Conservation (phyloP, 495 filamentous ascomycete genomes). For the Penicillium antarcticum region DNA sequence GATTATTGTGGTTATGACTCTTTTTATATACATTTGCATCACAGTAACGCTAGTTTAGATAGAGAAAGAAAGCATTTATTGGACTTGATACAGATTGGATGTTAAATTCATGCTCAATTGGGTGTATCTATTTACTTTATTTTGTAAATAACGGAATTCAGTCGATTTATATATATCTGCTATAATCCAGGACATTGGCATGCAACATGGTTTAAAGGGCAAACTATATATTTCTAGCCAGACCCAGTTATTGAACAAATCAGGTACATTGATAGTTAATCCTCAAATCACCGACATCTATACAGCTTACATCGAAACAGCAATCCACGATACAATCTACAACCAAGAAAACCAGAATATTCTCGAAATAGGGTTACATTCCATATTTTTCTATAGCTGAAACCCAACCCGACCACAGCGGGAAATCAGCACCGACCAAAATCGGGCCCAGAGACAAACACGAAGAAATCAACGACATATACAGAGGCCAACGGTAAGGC, state of each 20-base stretch:
- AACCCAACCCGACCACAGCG: conserved; percentile 5
- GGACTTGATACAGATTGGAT: background rate
- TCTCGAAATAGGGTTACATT: conserved; percentile 12
- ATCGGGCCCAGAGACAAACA: conserved; percentile 24
- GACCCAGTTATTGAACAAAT: too few relatives aligned
- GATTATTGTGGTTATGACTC: background rate
- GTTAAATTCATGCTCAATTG: background rate
- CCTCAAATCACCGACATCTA: background rate
- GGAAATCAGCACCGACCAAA: conserved; percentile 20
- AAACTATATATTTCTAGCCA: background rate
- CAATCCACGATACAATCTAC: background rate
- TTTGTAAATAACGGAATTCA: too few relatives aligned
- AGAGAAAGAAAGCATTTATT: too few relatives aligned
- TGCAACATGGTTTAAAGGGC: background rate
- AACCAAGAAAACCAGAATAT: background rate
- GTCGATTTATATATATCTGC: too few relatives aligned
- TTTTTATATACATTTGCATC: background rate
- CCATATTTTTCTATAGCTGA: conserved; percentile 7
- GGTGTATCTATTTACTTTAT: too few relatives aligned
- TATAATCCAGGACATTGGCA: too few relatives aligned
- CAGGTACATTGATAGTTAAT: too few relatives aligned
- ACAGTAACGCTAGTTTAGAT: too few relatives aligned
- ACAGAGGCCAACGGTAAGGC: conserved; percentile 23
- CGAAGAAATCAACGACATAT: conserved; percentile 32
- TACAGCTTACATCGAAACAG: background rate